phyloP scores from a whole-genome alignment of 805 yeast genomes.

The Kluyveromyces nonfermentans region DNA sequence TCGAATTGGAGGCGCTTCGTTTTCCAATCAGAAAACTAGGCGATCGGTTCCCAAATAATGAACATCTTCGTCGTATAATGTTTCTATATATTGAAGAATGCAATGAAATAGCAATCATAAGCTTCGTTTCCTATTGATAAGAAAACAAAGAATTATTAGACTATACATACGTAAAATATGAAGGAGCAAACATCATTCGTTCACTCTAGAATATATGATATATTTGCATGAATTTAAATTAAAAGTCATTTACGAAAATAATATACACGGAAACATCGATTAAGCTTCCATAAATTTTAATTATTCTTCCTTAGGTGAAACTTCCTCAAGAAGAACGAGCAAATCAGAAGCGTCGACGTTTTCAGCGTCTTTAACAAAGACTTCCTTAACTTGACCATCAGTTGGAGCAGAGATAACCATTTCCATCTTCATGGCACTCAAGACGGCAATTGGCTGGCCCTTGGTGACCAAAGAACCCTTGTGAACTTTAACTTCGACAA shows the following conservation, averaged over 20 bases:
- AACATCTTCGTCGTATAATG: neutral
- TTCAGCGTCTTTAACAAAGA: constrained; percentile 80
- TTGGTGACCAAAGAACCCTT: constrained; percentile 83
- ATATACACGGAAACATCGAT: neutral
- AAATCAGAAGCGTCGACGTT: constrained; percentile 92
- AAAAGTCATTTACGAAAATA: constrained; percentile 3
- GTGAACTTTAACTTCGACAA: constrained; percentile 87
- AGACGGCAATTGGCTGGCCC: constrained; percentile 90
- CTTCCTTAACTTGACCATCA: constrained; percentile 72
- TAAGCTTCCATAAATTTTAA: neutral
- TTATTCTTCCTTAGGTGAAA: constrained; percentile 12
- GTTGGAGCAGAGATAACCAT: constrained; percentile 94
- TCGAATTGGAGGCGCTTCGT: neutral
- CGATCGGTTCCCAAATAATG: neutral
- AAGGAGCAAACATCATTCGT: too few relatives aligned
- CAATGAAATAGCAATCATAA: neutral
- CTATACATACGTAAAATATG: too few relatives aligned
- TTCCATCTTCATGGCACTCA: constrained; percentile 99
- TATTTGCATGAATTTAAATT: neutral
- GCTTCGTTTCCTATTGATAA: neutral
- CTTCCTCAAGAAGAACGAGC: constrained; percentile 46
- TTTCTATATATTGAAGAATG: neutral
- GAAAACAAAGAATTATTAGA: too few relatives aligned
- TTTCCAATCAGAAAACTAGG: neutral
- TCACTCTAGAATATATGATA: too few relatives aligned